Percentiles rank a stretch among this genome's conserved stretches.
These are phyloP conservation scores for Catenaria anguillulae DNA, from an alignment of 371 early-diverging fungal species.

Conservation along the genomic window DNA sequence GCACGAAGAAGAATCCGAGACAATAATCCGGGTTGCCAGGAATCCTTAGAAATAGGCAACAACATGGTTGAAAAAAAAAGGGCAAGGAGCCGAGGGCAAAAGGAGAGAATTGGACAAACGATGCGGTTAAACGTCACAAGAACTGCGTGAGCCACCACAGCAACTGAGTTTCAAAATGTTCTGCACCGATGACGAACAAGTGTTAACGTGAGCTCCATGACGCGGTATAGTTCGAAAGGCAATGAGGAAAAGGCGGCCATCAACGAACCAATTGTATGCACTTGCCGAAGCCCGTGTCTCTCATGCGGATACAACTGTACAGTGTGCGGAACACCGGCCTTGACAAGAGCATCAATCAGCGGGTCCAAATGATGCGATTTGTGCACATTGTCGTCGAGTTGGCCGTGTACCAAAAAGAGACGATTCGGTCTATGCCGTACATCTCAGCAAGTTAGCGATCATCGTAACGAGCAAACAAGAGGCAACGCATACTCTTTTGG, in stretches of 20 bases:
- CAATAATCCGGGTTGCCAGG: no score
- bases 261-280: slow-evolving; percentile 31
- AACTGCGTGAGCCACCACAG: slow-evolving; percentile 51
- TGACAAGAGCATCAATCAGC: slow-evolving; percentile 39
- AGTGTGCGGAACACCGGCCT: slow-evolving; percentile 40
- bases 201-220: neutral
- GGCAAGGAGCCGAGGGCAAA: no score
- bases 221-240: no score
- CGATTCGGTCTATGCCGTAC: slow-evolving; percentile 17
- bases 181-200: slow-evolving; percentile 14
- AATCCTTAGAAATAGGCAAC: no score
- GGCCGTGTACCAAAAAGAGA: slow-evolving; percentile 55
- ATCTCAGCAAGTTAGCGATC: neutral
- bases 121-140: no score
- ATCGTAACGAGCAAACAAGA: no score
- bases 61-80: no score
- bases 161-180: slow-evolving; percentile 67
- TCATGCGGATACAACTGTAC: slow-evolving; percentile 55
- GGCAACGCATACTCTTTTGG: slow-evolving; percentile 35
- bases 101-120: no score
- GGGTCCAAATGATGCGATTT: slow-evolving; percentile 41
- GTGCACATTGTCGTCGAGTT: slow-evolving; percentile 73
- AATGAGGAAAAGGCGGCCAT: no score
- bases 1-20: no score
- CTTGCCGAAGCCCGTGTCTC: slow-evolving; percentile 55